These are phyloP conservation scores for Liriodendron chinense DNA, from an alignment of 164 flowering plant genomes.

Conservation along the genomic window DNA sequence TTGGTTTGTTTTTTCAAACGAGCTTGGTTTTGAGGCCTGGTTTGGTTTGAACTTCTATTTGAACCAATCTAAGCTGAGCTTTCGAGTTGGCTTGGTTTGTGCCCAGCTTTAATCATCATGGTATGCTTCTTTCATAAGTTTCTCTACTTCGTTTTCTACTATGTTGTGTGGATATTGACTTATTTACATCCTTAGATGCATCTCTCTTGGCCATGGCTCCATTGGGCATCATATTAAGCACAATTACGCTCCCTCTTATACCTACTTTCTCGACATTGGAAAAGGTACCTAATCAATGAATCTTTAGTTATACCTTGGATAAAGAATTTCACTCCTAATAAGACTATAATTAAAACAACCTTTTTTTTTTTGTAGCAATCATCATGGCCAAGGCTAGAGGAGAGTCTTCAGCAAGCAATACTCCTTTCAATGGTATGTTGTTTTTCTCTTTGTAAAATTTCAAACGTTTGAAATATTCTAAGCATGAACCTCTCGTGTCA, in stretches of 20 bases:
- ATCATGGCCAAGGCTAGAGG: conserved; percentile 22
- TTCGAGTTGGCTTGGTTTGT: no score
- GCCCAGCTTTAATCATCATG: no score
- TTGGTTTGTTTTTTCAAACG: no score
- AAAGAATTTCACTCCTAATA: neutral
- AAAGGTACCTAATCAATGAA: conserved; percentile 17
- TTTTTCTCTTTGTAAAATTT: neutral
- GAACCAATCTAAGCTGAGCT: no score
- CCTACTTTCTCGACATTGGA: conserved; percentile 25
- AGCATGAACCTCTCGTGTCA: no score
- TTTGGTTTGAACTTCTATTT: no score
- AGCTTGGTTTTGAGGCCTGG: no score
- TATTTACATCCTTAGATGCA: conserved; percentile 23
- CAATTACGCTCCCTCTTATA: conserved; percentile 27
- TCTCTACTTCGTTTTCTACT: neutral
- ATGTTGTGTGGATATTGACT: neutral
- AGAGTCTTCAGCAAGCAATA: conserved; percentile 19
- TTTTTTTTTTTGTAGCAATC: conserved; percentile 15
- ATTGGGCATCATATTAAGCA: conserved; percentile 26
- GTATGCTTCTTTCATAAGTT: neutral
- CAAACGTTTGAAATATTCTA: neutral
- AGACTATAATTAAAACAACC: neutral
- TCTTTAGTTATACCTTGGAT: neutral
- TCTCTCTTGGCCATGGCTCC: conserved; percentile 35
- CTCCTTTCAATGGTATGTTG: conserved; percentile 29